Conservation (phyloP, 345 rosid genomes). For the Salix purpurea region DNA sequence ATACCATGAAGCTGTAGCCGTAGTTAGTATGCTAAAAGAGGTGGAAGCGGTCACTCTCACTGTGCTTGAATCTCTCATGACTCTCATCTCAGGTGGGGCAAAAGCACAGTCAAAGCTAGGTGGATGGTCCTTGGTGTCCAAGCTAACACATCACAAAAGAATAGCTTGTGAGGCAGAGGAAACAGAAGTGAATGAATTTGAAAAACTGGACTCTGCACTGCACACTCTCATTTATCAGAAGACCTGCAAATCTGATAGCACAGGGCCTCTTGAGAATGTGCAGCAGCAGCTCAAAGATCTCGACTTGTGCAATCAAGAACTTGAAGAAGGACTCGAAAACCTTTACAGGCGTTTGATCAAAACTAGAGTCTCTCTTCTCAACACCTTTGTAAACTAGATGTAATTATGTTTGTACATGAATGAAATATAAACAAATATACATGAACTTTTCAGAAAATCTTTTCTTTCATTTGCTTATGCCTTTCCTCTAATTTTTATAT, state of each 20-base stretch:
- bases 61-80: neutral
- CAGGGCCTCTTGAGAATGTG: neutral
- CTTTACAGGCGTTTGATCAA: neutral
- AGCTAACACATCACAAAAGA: neutral
- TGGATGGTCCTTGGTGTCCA: neutral
- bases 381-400: neutral
- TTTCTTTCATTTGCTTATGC: neutral
- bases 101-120: neutral
- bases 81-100: neutral
- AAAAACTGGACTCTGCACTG: neutral
- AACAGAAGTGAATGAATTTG: neutral
- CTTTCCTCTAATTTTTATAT: neutral
- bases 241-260: neutral
- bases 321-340: neutral
- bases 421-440: neutral
- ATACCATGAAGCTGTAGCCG: neutral
- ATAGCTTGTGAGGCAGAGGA: neutral
- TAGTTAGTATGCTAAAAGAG: neutral
- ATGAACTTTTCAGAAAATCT: neutral
- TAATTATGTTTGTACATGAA: neutral
- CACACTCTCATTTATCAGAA: neutral
- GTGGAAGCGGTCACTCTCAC: neutral
- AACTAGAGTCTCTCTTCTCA: neutral
- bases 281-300: neutral
- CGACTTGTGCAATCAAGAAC: neutral